Base-by-base conservation (phyloP, 371 early-diverging fungal species). In the Mucor piriformis region DNA sequence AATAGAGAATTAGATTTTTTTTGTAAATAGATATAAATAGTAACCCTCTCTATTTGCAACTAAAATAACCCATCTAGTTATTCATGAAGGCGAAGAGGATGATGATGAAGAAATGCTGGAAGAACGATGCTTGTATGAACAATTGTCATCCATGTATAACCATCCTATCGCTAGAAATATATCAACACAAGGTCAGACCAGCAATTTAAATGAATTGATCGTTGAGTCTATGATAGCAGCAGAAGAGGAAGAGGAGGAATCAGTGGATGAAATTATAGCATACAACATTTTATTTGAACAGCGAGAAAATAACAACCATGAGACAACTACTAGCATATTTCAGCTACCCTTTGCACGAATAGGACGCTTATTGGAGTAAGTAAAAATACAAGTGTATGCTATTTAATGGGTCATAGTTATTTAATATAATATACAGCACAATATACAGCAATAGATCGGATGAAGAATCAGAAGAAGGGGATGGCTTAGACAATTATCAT, bases 41-140 rank as follows among this genome's bases (percentile, higher is more conserved):
- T n/a, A 29, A 29, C 18, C 20, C 20, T 5, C 2, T 42, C n/a
- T 42, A 42, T 18, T 42, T n/a, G n/a, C n/a, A 38, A n/a, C 38
- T 38, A 7, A 38, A 25, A 25, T 27, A 2, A 47, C 13, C 42
- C 6, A 40, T 40, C n/a, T 11, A 20, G 24, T 3, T 23, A 12
- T 35, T 21, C 16, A 51, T 51, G 48, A 57, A 8, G 57, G 27
- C 6, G 43, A 43, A n/a, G 54, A 48, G 6, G 59, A 49, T 25
- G 49, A 38, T 12, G 50, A 50, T n/a, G 59, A 58, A 33, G 50
- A 50, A 32, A 2, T 34, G 12, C 40, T 58, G 40, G 59, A 58
- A 24, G 59, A 58, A 40, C 16, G 59, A 58, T 58, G 59, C 42
- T 24, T 58, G 20, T 57, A 37, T 18, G 57, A 57, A 37, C 47